Evolutionary conservation across 495 filamentous ascomycete genomes (phyloP).

Genomic region (Penicillium coffeae): DNA sequence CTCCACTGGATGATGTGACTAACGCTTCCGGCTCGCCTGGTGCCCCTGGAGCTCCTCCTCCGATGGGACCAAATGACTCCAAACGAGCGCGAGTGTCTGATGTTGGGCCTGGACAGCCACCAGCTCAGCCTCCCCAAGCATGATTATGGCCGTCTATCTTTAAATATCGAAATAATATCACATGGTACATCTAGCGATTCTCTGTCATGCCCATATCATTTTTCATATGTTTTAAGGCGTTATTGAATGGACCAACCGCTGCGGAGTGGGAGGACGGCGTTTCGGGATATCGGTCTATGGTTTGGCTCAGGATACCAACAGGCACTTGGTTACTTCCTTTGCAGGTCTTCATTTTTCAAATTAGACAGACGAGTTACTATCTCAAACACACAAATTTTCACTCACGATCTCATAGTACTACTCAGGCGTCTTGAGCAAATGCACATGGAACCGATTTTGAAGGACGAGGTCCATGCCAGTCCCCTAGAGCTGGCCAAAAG

Average conservation of each 20-base stretch:
- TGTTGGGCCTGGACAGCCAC: conserved; percentile 10
- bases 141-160: conserved; percentile 3
- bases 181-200: conserved; percentile 12
- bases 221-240: conserved; percentile 1
- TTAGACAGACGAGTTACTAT: too few species aligned
- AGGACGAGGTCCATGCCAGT: too few species aligned
- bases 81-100: conserved; percentile 33
- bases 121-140: conserved; percentile 10
- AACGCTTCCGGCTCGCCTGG: conserved; percentile 32
- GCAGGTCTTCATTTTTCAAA: too few species aligned
- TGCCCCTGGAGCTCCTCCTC: conserved; percentile 15
- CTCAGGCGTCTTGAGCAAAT: too few species aligned
- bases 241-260: conserved; percentile 3
- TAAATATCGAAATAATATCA: not conserved
- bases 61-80: conserved; percentile 26
- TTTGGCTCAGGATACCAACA: too few species aligned
- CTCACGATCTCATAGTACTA: too few species aligned
- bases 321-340: too few species aligned
- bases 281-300: too few species aligned
- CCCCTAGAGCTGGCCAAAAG: too few species aligned
- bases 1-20: conserved; percentile 50
- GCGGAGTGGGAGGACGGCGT: conserved; percentile 2
- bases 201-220: conserved; percentile 1
- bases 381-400: too few species aligned
- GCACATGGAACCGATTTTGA: too few species aligned